Conservation (phyloP, 2,329 filamentous ascomycete species). For the Fusarium sp. region DNA sequence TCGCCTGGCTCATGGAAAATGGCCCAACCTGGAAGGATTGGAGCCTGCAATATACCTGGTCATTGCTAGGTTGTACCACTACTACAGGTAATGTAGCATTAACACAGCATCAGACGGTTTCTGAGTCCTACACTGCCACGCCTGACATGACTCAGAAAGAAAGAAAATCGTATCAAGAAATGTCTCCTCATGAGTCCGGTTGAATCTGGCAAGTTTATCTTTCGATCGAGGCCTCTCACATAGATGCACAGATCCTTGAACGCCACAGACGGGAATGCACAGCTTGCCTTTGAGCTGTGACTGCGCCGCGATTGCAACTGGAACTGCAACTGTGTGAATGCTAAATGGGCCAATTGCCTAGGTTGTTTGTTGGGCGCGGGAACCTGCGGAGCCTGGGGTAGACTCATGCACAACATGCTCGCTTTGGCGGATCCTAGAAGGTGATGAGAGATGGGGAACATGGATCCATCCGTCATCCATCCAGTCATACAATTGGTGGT, state of each 20-base stretch:
- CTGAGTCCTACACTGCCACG: not conserved
- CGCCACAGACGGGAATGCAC: conserved; percentile 25
- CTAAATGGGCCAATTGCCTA: conserved; percentile 19
- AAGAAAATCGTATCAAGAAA: not conserved
- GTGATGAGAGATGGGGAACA: conserved; percentile 20
- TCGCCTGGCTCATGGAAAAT: conserved; percentile 8
- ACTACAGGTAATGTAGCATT: not conserved
- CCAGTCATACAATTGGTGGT: conserved; percentile 30
- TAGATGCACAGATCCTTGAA: conserved; percentile 9
- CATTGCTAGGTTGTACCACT: not conserved
- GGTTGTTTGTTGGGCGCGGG: conserved; percentile 31
- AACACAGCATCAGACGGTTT: conserved; percentile 1
- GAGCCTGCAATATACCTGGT: not conserved
- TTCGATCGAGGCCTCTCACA: not conserved
- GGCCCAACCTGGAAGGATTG: conserved; percentile 3
- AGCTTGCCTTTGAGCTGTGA: conserved; percentile 8
- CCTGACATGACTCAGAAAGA: not conserved
- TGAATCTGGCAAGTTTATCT: not conserved
- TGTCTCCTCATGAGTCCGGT: not conserved
- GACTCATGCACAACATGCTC: conserved; percentile 44
- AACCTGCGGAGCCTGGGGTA: conserved; percentile 17
- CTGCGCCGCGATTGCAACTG: not conserved
- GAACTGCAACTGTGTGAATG: not conserved
- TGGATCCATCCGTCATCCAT: conserved; percentile 1
- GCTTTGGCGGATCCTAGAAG: conserved; percentile 39